Conservation (phyloP, 2,329 filamentous ascomycete genomes). For the Ophiostoma montium region DNA sequence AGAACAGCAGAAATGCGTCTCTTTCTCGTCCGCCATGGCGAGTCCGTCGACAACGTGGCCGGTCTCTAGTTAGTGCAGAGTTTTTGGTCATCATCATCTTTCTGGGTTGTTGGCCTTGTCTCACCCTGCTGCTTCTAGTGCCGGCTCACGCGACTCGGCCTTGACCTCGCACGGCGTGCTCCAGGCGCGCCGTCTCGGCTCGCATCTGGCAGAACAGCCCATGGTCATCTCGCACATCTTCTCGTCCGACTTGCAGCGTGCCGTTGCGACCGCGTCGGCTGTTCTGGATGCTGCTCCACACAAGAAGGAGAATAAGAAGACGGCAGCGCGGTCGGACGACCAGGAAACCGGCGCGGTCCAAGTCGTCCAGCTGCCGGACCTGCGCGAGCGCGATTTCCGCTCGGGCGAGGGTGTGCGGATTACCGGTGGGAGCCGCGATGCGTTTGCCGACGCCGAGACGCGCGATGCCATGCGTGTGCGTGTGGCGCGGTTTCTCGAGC, state of each 20-base stretch:
- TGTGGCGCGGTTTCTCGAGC: slow-evolving; percentile 52
- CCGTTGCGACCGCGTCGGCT: slow-evolving; percentile 29
- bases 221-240: slow-evolving; percentile 46
- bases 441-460: slow-evolving; percentile 45
- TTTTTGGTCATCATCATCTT: slow-evolving; percentile 1
- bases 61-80: slow-evolving; percentile 45
- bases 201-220: slow-evolving; percentile 35
- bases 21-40: slow-evolving; percentile 72
- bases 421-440: slow-evolving; percentile 14
- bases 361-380: slow-evolving; percentile 29
- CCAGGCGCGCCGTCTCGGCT: slow-evolving; percentile 59
- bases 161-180: slow-evolving; percentile 71
- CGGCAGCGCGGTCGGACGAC: no score
- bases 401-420: slow-evolving; percentile 53
- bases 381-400: slow-evolving; percentile 66
- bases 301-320: slow-evolving; percentile 23
- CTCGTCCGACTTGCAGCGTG: slow-evolving; percentile 64
- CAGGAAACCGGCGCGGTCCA: neutral
- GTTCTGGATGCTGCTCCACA: slow-evolving; percentile 47
- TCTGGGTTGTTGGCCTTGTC: slow-evolving; percentile 15
- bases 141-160: slow-evolving; percentile 65
- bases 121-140: slow-evolving; percentile 31
- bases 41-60: slow-evolving; percentile 81
- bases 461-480: slow-evolving; percentile 51
- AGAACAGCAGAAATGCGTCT: slow-evolving; percentile 36